Evolutionary conservation across 768 basidiomycete genomes (phyloP), one percentile per base, ranked within the genome.

Genomic region (Tylopilus sp.): DNA sequence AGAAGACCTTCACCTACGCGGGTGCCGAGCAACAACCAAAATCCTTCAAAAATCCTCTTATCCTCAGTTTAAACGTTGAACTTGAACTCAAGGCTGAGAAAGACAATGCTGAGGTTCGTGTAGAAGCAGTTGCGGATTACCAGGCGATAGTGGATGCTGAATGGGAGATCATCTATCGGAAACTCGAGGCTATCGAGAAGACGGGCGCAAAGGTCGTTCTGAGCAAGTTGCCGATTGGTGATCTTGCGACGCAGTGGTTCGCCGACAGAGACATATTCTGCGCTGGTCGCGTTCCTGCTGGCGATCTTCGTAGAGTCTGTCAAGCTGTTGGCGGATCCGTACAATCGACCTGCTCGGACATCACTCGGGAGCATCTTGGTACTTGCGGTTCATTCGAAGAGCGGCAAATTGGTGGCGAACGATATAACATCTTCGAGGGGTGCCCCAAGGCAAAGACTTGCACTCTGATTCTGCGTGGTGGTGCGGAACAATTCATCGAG

Each of bases 21-120:
- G 97, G 97, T 42, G 97, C 97, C 18, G 97, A 99, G 67, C 97
- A 99, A 71, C 95, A 98, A 67, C 97, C 95, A 39, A 98, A 98
- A 73, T 78, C 81, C 30, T 97, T 98, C 79, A 73, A 74, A 56
- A 66, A 95, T 63, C 93, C 95, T 40, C 85, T 94, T 61, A 85
- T 99, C 50, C 78, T 98, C 17, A 94, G 93, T 65, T 71, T 99
- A 50, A 99, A 99, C 66, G 95, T 99, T 57, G 97, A 99, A 68
- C 82, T 99, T 47, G 97, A 99, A 71, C 78, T 99, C 59, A 99
- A 99, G 72, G 97, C 97, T 0, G 97, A 99, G 73, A 95, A 98
- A 70, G 97, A 99, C 70, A 99, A 99, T 58, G 97, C 97, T 3
- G 97, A 99, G 71, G 92, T 99, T 38, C 85, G 97, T 31, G 93